These are phyloP conservation scores for Porcisia hertigi DNA, from an alignment of 208 protist species.

Conservation along the genomic window DNA sequence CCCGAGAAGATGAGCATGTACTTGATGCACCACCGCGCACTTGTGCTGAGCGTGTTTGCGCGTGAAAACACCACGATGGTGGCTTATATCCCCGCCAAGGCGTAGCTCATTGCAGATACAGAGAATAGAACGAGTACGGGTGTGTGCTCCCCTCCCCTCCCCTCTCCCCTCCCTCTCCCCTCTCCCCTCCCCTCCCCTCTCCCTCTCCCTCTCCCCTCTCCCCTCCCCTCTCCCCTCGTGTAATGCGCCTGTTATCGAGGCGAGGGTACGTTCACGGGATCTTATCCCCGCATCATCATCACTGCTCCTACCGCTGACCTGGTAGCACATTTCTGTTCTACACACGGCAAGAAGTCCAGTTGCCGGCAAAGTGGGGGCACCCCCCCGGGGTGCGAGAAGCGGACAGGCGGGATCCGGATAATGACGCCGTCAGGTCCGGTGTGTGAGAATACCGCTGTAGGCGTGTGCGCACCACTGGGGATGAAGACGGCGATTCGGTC, in stretches of 20 bases:
- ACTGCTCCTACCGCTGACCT: neutral
- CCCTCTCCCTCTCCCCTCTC: neutral
- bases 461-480: neutral
- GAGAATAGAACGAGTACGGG: neutral
- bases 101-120: neutral
- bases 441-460: no score
- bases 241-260: no score
- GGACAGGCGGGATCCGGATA: neutral
- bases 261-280: no score
- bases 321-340: neutral
- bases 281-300: neutral
- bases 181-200: neutral
- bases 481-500: neutral
- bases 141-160: neutral
- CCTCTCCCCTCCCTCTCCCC: neutral
- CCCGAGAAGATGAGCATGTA: constrained; percentile 52
- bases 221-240: neutral
- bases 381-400: no score
- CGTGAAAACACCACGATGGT: constrained; percentile 55
- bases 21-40: constrained; percentile 49
- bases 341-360: neutral
- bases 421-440: neutral
- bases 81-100: constrained; percentile 78
- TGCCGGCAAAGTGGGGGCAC: neutral
- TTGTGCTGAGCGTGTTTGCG: constrained; percentile 68